Conservation (phyloP, 1,139 yeast species). For the Trichomonascaceae sp. region DNA sequence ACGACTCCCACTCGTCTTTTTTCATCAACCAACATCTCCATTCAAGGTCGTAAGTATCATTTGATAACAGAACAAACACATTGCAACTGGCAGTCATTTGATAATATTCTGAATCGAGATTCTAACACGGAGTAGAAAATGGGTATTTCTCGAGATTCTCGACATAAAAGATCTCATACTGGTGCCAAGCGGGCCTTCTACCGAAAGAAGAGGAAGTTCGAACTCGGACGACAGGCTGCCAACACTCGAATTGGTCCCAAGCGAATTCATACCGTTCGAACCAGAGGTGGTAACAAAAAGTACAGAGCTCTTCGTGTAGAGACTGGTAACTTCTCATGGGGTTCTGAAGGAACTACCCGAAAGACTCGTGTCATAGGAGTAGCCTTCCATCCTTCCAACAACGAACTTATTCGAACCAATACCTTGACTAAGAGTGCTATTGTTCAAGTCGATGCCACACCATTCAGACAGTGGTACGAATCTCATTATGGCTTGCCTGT, state of each 20-base stretch:
- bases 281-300: constrained; percentile 99
- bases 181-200: constrained; percentile 99
- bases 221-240: constrained; percentile 99
- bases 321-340: constrained; percentile 99
- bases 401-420: constrained; percentile 99
- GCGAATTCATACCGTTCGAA: constrained; percentile 98
- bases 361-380: constrained; percentile 99
- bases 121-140: constrained; percentile 34
- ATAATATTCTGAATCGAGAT: not conserved
- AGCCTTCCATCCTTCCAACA: constrained; percentile 99
- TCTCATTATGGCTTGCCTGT: constrained; percentile 92
- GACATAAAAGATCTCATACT: constrained; percentile 99
- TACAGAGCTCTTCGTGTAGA: constrained; percentile 99
- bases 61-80: not conserved
- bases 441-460: constrained; percentile 99
- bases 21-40: constrained; percentile 7
- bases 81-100: not conserved
- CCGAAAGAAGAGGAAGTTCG: constrained; percentile 99
- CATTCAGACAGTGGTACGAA: constrained; percentile 99
- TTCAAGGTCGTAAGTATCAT: not conserved
- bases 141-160: constrained; percentile 99
- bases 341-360: constrained; percentile 96
- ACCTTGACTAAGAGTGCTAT: constrained; percentile 98
- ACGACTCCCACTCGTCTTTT: constrained; percentile 8
- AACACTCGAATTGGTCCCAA: constrained; percentile 98